Base-by-base conservation (phyloP, 2,329 filamentous ascomycete genomes). In the Pezizomycotina sp. region DNA sequence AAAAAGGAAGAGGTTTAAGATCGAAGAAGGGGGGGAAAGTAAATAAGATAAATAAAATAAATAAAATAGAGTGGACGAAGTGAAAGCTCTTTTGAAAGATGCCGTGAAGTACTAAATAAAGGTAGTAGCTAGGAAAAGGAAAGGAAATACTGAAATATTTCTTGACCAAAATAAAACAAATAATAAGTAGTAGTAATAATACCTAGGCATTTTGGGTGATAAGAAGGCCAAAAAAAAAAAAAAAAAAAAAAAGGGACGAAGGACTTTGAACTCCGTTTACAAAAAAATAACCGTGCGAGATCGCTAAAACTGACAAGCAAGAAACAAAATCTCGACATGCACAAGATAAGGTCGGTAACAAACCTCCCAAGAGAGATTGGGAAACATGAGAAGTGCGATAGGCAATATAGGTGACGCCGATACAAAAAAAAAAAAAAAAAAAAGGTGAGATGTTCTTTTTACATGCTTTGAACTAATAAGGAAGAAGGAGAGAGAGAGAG, bases 111-210 rank as follows among this genome's bases (percentile, higher is more conserved):
- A 19, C 4, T 20, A 32, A 16, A 23, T 10, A 16, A 25, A 12
- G 20, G 5, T 7, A 14, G 9, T 29, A 27, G n/a, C 12, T 20
- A n/a, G 5, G 10, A 12, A 19, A 19, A 2, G 21, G 15, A 19
- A 27, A 12, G 3, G 8, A 20, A 13, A 15, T 16, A 27, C 27
- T 34, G 31, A 26, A 27, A 19, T 34, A 34, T 26, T 27, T 34
- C 24, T 13, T 4, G 25, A 13, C 7, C 16, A n/a, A n/a, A 29
- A n/a, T 18, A 18, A 14, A 16, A 10, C 16, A 29, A n/a, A 29
- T 14, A 14, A 6, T 16, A 10, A 14, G 19, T 14, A 29, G n/a
- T 7, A 29, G 19, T 16, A 14, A 14, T 4, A 29, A n/a, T n/a
- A 5, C n/a, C 16, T 9, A 29, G 19, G n/a, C 16, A 9, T 16